Evolutionary conservation across 345 rosid species (phyloP), one percentile per base, ranked within the genome.

Genomic region (Salix brachista): DNA sequence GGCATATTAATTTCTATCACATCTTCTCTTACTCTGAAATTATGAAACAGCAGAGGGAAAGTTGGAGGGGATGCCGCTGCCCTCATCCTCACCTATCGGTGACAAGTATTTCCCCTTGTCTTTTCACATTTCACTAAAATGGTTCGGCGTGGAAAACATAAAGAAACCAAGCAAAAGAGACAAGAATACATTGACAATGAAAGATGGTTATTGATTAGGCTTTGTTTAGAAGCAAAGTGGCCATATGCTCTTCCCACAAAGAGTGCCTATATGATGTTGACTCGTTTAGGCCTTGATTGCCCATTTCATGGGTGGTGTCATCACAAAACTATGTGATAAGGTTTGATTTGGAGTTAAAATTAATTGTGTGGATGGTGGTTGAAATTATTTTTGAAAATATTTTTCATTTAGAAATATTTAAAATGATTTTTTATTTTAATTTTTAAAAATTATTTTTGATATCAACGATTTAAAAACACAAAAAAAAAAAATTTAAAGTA

Each of bases 81-180:
- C 44, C 42, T 36, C 48, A 11, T 7, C 58, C 50, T 58, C 13
- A 37, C 36, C 79, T 80, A 80, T 77, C 74, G 78, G 81, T 80
- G 61, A 48, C 28, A 14, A 30, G 61, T 30, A 26, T 4, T 26
- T 44, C 4, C 54, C 11, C 9, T 12, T 2, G 19, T 60, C 39
- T n/a, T 56, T 23, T 61, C 6, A 60, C 23, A 4, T 44, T 34
- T 26, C 25, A 13, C 39, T 34, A 58, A 46, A 30, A 18, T 39
- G 41, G 56, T 68, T 65, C 73, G 10, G 25, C 56, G 78, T 37
- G 39, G 46, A 65, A 23, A 30, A 17, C 4, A 36, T 18, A 26
- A 39, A 77, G 66, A 39, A 54, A n/a, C 16, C 37, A 3, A 76
- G 37, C 9, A 25, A 30, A 60, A 30, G 30, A 34, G 42, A 30